Evolutionary conservation across 2,329 filamentous ascomycete species (phyloP).

Genomic region (Xylogone sp.): DNA sequence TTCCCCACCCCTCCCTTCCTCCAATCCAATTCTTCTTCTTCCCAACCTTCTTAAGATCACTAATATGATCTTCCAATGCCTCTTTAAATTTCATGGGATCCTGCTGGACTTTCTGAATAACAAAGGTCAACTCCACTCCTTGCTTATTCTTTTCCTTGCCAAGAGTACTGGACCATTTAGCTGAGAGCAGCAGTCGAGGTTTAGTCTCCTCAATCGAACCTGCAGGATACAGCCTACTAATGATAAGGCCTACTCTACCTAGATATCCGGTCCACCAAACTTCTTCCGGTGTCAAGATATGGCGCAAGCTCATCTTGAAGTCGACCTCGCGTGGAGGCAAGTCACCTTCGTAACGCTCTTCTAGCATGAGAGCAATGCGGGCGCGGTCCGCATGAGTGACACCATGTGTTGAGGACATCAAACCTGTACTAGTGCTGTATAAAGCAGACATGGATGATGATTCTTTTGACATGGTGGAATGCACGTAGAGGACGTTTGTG

Average conservation of each 20-base stretch:
- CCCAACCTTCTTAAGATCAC: slow-evolving; percentile 49
- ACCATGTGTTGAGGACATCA: slow-evolving; percentile 58
- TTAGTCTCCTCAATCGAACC: slow-evolving; percentile 41
- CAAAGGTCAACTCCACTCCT: slow-evolving; percentile 40
- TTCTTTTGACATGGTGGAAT: slow-evolving; percentile 48
- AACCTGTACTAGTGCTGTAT: slow-evolving; percentile 59
- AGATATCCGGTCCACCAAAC: slow-evolving; percentile 65
- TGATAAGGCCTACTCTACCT: slow-evolving; percentile 53
- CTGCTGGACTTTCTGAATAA: slow-evolving; percentile 33
- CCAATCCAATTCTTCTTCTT: slow-evolving; percentile 55
- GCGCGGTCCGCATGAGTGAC: slow-evolving; percentile 59
- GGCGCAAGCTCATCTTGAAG: slow-evolving; percentile 49
- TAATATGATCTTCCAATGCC: slow-evolving; percentile 34
- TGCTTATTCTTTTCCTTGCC: slow-evolving; percentile 36
- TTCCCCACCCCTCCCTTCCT: slow-evolving; percentile 31
- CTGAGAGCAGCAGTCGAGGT: slow-evolving; percentile 36
- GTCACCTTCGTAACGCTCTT: slow-evolving; percentile 60
- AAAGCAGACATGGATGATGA: slow-evolving; percentile 55
- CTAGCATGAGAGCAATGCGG: slow-evolving; percentile 57
- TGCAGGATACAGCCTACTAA: slow-evolving; percentile 58
- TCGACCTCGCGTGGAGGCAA: slow-evolving; percentile 53
- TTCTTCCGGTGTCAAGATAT: slow-evolving; percentile 48
- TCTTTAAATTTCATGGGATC: slow-evolving; percentile 37
- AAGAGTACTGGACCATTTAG: slow-evolving; percentile 37
- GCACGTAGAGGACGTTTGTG: slow-evolving; percentile 54